A percentile compares a stretch with the other conserved stretches of the same genome.
Conservation (phyloP, 2,329 filamentous ascomycete species). For the Phialocephala sp. region DNA sequence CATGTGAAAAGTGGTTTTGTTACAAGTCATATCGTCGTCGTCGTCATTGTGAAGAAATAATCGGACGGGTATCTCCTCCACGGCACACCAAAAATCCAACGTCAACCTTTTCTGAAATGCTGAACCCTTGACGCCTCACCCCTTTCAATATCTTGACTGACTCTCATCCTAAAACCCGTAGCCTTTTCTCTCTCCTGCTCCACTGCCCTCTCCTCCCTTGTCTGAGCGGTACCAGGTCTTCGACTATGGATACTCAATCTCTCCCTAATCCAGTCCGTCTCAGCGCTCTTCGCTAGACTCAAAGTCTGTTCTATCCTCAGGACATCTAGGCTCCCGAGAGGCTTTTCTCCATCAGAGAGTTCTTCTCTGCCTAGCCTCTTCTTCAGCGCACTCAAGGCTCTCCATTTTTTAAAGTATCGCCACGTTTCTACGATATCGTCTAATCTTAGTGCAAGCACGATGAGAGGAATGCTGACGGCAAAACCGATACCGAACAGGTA, state of each 20-base stretch:
- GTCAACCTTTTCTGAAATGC: slow-evolving; percentile 5
- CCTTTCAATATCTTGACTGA: slow-evolving; percentile 35
- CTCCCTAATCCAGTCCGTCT: slow-evolving; percentile 34
- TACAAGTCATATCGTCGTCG: slow-evolving; percentile 2
- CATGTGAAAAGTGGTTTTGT: background rate
- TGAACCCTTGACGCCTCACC: slow-evolving; percentile 14
- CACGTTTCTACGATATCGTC: slow-evolving; percentile 32
- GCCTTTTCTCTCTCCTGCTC: slow-evolving; percentile 21
- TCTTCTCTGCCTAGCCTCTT: slow-evolving; percentile 10
- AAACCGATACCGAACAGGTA: slow-evolving; percentile 40
- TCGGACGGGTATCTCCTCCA: background rate
- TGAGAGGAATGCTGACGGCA: slow-evolving; percentile 35
- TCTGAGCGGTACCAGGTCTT: slow-evolving; percentile 15
- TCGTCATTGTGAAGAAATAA: background rate
- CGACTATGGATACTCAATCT: slow-evolving; percentile 20
- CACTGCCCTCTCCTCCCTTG: slow-evolving; percentile 5
- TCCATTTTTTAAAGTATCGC: slow-evolving; percentile 12
- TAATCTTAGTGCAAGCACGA: slow-evolving; percentile 34
- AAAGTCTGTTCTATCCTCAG: slow-evolving; percentile 31
- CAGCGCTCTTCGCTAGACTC: slow-evolving; percentile 33
- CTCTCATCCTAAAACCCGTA: slow-evolving; percentile 36
- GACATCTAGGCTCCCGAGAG: slow-evolving; percentile 16
- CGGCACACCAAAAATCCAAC: background rate
- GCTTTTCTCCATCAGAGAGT: background rate
- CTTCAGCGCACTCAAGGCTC: background rate